phyloP scores from a whole-genome alignment of 495 filamentous ascomycete genomes.

The Penicillium parvum region DNA sequence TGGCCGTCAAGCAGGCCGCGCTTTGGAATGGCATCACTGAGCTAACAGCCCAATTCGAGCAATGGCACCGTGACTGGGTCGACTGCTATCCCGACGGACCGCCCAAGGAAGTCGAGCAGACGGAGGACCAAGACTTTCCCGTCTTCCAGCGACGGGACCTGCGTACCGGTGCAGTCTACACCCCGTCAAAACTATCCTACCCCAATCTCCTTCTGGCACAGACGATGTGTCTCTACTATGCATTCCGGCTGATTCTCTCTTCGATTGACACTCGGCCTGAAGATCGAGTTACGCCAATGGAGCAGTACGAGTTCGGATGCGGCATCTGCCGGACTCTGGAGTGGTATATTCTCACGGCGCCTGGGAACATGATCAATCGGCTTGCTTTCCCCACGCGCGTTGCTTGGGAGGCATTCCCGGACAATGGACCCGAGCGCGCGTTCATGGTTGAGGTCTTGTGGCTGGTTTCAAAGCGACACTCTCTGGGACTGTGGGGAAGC shows the following conservation, averaged over 20 bases:
- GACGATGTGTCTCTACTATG: constrained; percentile 42
- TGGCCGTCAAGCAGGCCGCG: constrained; percentile 32
- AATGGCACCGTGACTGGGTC: constrained; percentile 36
- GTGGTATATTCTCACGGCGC: constrained; percentile 38
- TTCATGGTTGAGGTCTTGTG: constrained; percentile 38
- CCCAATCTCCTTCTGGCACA: constrained; percentile 41
- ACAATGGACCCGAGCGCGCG: constrained; percentile 32
- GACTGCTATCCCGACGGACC: constrained; percentile 34
- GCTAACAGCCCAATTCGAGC: constrained; percentile 27
- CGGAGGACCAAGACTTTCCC: constrained; percentile 29
- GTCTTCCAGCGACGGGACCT: constrained; percentile 38
- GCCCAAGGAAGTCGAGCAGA: constrained; percentile 25
- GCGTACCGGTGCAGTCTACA: constrained; percentile 34
- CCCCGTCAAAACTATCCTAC: constrained; percentile 34
- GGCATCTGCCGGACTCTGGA: constrained; percentile 41
- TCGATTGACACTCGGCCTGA: constrained; percentile 33
- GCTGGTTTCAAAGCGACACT: constrained; percentile 38
- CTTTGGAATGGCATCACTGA: constrained; percentile 38
- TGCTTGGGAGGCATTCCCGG: constrained; percentile 42
- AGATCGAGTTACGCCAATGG: constrained; percentile 28
- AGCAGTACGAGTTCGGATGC: constrained; percentile 40
- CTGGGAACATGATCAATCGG: constrained; percentile 46
- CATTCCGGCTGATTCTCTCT: constrained; percentile 35
- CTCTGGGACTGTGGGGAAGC: constrained; percentile 39
- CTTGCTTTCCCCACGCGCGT: constrained; percentile 42